Evolutionary conservation across 2,329 filamentous ascomycete species (phyloP).

Genomic region (Colletotrichum graminicola): DNA sequence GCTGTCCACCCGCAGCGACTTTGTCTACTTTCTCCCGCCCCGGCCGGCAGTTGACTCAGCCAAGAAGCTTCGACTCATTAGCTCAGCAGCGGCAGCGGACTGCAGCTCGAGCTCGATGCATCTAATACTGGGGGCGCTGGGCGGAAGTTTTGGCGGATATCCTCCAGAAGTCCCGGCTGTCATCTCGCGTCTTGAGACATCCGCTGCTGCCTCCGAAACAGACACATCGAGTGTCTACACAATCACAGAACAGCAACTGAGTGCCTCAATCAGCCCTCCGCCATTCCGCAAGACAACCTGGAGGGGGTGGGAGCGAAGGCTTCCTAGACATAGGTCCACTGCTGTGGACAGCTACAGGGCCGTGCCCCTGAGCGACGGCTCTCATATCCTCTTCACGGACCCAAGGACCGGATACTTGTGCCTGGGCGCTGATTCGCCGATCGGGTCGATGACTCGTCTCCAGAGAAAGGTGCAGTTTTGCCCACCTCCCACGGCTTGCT

Average conservation of each 20-base stretch:
- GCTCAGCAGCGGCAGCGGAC: conserved; percentile 62
- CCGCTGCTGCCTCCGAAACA: neutral
- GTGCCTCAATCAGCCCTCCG: neutral
- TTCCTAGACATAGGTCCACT: neutral
- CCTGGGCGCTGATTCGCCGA: conserved; percentile 71
- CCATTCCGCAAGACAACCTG: neutral
- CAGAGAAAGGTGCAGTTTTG: conserved; percentile 69
- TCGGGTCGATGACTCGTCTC: conserved; percentile 63
- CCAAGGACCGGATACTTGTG: conserved; percentile 67
- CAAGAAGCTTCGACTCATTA: conserved; percentile 72
- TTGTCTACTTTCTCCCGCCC: conserved; percentile 70
- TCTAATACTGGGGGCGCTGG: conserved; percentile 44
- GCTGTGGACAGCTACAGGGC: conserved; percentile 72
- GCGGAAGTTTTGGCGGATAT: conserved; percentile 10
- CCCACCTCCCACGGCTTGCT: conserved; percentile 48
- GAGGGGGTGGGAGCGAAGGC: neutral
- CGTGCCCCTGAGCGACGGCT: conserved; percentile 73
- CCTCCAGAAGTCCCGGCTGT: conserved; percentile 14
- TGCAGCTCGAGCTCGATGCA: conserved; percentile 43
- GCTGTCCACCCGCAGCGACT: conserved; percentile 65
- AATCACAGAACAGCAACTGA: conserved; percentile 18
- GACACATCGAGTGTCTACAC: conserved; percentile 26
- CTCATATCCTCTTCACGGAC: conserved; percentile 75
- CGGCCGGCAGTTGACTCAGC: conserved; percentile 61
- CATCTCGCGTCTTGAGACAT: conserved; percentile 43